Base-by-base conservation (phyloP, 768 basidiomycete genomes). In the Lenzites betulinus region DNA sequence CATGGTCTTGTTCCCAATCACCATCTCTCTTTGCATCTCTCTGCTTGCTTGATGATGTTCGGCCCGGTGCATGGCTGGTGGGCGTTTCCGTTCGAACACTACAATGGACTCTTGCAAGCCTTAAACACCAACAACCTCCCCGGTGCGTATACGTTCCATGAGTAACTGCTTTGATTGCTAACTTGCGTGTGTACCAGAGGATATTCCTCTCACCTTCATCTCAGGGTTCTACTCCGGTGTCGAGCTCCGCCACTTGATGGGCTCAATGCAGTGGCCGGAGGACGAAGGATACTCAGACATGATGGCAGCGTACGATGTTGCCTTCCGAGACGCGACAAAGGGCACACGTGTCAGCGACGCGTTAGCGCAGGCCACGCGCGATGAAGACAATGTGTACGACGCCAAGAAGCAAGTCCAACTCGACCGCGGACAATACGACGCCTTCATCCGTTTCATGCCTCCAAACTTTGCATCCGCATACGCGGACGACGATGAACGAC, bases 1-100 rank as follows among this genome's bases (percentile, higher is more conserved):
- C 60, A 63, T 25, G 30, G 44, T 8, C 54, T 76, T 9, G 61
- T 59, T 16, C 76, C 75, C 0, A 69, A 61, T 16, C 70, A 74
- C 16, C 76, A 77, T 44, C 43, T 65, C 7, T 65, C 73, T 0
- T 62, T 74, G 11, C 76, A 77, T 59, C 60, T 74, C 23, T 66
- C 60, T 0, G 53, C 69, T 8, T 54, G 67, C 25, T 51, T 76
- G n/a, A 38, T 60, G 2, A 35, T 58, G 0, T 75, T 71, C 52
- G 74, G 76, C 0, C 75, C 76, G 0, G 49, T 54, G 0, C 74
- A 75, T 58, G 57, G 44, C 6, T 63, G 61, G 62, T 46, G 70
- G 58, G 69, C 38, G 11, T 39, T 7, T 18, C 38, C 38, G 15
- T 39, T 39, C 15, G 38, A 39, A 13, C 38, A 13, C 16, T 70